Evolutionary conservation across 1,284 basidiomycete species (phyloP).

Genomic region (Leccinum huronense): DNA sequence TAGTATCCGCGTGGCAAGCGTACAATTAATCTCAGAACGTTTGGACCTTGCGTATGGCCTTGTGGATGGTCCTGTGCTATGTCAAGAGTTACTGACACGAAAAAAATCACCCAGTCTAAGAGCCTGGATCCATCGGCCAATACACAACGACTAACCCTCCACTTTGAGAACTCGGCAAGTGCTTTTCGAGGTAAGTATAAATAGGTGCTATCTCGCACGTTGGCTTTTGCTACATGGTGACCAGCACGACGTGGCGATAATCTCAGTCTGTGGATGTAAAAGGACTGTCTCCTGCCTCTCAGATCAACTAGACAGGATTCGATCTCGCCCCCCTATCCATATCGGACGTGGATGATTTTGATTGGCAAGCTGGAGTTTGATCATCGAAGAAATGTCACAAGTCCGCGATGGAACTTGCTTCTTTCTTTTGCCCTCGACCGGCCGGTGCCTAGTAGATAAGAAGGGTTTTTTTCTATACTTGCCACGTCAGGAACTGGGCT

Average conservation of each 20-base stretch:
- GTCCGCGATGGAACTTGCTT: not conserved
- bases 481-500: conserved; percentile 4
- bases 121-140: not conserved
- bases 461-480: not conserved
- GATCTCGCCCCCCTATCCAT: conserved; percentile 2
- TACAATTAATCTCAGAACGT: not conserved
- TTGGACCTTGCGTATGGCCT: not conserved
- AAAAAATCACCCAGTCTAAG: not conserved
- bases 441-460: not conserved
- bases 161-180: not conserved
- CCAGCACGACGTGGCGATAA: conserved; percentile 6
- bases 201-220: conserved; percentile 1
- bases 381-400: not conserved
- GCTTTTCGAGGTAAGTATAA: conserved; percentile 2
- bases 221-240: conserved; percentile 2
- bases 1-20: not conserved
- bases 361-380: conserved; percentile 6
- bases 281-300: not conserved
- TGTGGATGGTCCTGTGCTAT: not conserved
- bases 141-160: not conserved
- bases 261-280: conserved; percentile 13
- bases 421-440: not conserved
- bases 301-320: conserved; percentile 4
- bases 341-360: not conserved
- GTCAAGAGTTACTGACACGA: too few species aligned